phyloP scores from a whole-genome alignment of 2,329 filamentous ascomycete genomes.

The Sporothrix variecibatus region DNA sequence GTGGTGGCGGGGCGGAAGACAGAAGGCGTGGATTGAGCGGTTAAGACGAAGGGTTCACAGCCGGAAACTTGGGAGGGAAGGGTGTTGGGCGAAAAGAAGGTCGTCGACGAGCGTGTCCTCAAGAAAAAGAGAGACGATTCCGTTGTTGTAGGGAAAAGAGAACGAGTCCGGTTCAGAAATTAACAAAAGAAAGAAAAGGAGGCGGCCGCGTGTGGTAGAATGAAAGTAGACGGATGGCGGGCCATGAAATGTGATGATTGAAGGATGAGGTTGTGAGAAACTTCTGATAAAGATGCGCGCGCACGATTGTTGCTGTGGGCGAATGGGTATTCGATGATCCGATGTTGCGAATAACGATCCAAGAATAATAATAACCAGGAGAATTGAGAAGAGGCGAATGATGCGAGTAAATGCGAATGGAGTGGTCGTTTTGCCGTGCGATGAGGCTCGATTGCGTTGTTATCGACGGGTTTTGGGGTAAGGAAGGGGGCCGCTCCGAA shows the following conservation, averaged over 20 bases:
- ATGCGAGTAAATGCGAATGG: background rate
- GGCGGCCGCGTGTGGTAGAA: background rate
- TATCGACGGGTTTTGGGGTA: constrained; percentile 3
- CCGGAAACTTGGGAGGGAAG: background rate
- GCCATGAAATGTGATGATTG: background rate
- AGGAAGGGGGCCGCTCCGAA: background rate
- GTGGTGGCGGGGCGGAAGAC: background rate
- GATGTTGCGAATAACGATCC: background rate
- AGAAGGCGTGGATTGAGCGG: background rate
- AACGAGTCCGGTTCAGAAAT: background rate
- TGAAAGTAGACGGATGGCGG: background rate
- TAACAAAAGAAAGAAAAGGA: background rate
- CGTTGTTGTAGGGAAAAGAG: too few relatives aligned
- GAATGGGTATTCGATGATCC: too few relatives aligned
- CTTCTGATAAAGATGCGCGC: background rate
- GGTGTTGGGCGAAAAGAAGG: background rate
- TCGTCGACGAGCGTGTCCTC: background rate
- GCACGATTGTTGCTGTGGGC: background rate
- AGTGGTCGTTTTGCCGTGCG: background rate
- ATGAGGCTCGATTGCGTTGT: background rate
- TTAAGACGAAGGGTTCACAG: too few relatives aligned
- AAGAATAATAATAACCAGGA: background rate
- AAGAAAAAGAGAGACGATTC: too few relatives aligned
- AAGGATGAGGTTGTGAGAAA: background rate
- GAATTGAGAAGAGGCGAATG: background rate